Evolutionary conservation across 2,329 filamentous ascomycete genomes (phyloP).

Genomic region (Fusarium nodosum): DNA sequence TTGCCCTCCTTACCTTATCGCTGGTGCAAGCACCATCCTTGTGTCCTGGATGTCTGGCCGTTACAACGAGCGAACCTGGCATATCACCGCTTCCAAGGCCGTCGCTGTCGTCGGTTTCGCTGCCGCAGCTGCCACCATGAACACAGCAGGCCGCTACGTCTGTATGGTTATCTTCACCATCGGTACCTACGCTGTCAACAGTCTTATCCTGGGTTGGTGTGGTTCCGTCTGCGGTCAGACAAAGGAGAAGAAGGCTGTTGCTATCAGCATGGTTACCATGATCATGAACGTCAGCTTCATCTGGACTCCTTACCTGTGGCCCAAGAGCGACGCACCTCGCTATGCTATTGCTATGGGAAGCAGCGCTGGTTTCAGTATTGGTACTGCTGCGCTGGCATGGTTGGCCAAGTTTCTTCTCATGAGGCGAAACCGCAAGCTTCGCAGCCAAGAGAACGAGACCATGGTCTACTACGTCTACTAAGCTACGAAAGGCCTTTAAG

Average conservation of each 20-base stretch:
- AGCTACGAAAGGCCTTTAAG: background rate
- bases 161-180: slow-evolving; percentile 58
- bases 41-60: slow-evolving; percentile 58
- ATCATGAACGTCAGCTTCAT: slow-evolving; percentile 49
- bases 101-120: slow-evolving; percentile 54
- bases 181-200: slow-evolving; percentile 59
- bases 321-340: slow-evolving; percentile 42
- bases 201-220: slow-evolving; percentile 62
- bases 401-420: slow-evolving; percentile 54
- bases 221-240: slow-evolving; percentile 60
- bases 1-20: slow-evolving; percentile 61
- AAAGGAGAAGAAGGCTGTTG: slow-evolving; percentile 63
- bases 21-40: slow-evolving; percentile 47
- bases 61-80: slow-evolving; percentile 63
- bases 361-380: slow-evolving; percentile 51
- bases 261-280: slow-evolving; percentile 55
- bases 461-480: slow-evolving; percentile 53
- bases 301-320: slow-evolving; percentile 49
- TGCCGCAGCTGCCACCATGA: slow-evolving; percentile 46
- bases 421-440: slow-evolving; percentile 55
- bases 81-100: slow-evolving; percentile 60
- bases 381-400: slow-evolving; percentile 58
- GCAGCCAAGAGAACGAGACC: slow-evolving; percentile 44
- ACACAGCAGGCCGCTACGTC: slow-evolving; percentile 44
- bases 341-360: slow-evolving; percentile 43